Evolutionary conservation across 495 filamentous ascomycete genomes (phyloP).

Genomic region (Apodospora peruviana): DNA sequence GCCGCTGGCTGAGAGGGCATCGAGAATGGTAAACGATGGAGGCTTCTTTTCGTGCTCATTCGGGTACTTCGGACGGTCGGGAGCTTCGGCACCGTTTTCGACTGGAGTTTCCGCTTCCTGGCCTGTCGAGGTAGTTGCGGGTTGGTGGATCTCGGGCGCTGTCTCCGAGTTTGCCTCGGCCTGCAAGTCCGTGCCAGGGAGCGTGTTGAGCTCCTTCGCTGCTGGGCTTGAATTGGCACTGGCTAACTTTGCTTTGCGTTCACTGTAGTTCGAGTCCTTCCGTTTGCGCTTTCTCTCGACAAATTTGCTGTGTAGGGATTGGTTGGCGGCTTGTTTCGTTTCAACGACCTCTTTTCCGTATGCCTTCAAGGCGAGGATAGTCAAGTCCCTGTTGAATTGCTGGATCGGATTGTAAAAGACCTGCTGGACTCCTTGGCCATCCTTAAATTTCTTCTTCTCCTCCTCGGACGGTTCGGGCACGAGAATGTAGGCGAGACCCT

Average conservation of each 20-base stretch:
- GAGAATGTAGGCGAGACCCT: slow-evolving; percentile 42
- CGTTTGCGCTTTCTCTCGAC: slow-evolving; percentile 45
- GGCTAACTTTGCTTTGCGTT: slow-evolving; percentile 21
- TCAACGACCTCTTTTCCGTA: slow-evolving; percentile 66
- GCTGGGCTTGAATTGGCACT: neutral
- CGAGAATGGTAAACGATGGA: slow-evolving; percentile 70
- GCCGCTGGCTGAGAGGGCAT: slow-evolving; percentile 92
- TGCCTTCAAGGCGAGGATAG: slow-evolving; percentile 80
- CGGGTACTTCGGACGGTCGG: slow-evolving; percentile 1
- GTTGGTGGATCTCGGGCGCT: slow-evolving; percentile 17
- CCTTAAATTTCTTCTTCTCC: slow-evolving; percentile 17
- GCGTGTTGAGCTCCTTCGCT: slow-evolving; percentile 14
- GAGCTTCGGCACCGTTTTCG: neutral
- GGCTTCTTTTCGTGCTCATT: slow-evolving; percentile 13
- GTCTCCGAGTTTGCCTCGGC: neutral
- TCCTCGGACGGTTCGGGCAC: slow-evolving; percentile 31
- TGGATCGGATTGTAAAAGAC: slow-evolving; percentile 99
- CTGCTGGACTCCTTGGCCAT: slow-evolving; percentile 52
- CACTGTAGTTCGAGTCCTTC: slow-evolving; percentile 31
- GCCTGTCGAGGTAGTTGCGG: neutral
- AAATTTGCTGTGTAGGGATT: slow-evolving; percentile 30
- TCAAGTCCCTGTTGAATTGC: slow-evolving; percentile 96
- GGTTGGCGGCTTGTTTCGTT: slow-evolving; percentile 35
- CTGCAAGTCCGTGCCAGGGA: neutral
- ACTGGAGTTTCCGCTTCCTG: neutral